Evolutionary conservation across 2,329 filamentous ascomycete species (phyloP).

Genomic region (Hymenoscyphus fructigenus): DNA sequence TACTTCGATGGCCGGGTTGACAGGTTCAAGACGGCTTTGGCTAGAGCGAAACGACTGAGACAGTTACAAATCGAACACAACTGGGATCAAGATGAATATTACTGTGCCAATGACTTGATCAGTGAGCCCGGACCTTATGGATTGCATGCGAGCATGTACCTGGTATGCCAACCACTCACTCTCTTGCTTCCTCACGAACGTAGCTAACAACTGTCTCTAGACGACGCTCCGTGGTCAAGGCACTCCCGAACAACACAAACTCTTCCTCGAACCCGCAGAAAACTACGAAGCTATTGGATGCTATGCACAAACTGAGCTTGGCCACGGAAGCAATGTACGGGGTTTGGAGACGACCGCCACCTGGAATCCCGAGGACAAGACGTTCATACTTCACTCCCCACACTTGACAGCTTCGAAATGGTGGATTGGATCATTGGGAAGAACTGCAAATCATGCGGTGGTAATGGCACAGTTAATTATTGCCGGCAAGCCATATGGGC

Average conservation of each 20-base stretch:
- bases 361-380: conserved; percentile 72
- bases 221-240: conserved; percentile 70
- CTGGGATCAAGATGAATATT: conserved; percentile 65
- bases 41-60: conserved; percentile 67
- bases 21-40: conserved; percentile 67
- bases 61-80: conserved; percentile 65
- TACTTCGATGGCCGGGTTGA: conserved; percentile 71
- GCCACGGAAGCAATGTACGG: conserved; percentile 75
- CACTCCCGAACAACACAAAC: conserved; percentile 69
- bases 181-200: not conserved
- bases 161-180: conserved; percentile 44
- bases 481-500: conserved; percentile 66
- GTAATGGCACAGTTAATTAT: conserved; percentile 77
- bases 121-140: conserved; percentile 73
- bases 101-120: conserved; percentile 65
- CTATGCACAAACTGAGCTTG: conserved; percentile 79
- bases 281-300: conserved; percentile 74
- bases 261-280: conserved; percentile 67
- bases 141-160: conserved; percentile 69
- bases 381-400: conserved; percentile 72
- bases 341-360: conserved; percentile 51
- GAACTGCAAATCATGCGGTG: conserved; percentile 73
- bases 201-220: conserved; percentile 36
- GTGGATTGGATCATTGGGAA: conserved; percentile 80
- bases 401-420: conserved; percentile 75